Percentiles rank a stretch among this genome's conserved stretches.
Conservation (phyloP, 257 asterid genomes). For the Solanum medicagineum region DNA sequence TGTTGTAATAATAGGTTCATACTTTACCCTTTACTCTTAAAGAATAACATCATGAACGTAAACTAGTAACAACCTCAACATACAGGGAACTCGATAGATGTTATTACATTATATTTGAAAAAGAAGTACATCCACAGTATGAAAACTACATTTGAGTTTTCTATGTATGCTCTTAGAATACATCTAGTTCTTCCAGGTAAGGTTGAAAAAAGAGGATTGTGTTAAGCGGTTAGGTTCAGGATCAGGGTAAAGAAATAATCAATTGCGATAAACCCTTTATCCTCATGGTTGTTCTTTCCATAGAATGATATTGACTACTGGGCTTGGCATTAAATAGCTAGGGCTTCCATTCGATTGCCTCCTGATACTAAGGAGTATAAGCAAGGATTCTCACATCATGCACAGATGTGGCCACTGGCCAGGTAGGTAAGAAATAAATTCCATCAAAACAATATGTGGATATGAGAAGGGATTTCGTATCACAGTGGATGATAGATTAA, state of each 20-base stretch:
- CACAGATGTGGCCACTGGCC: background rate
- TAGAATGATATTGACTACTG: background rate
- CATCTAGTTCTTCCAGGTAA: background rate
- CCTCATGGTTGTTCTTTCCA: background rate
- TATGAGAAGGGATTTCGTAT: background rate
- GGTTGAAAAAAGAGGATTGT: background rate
- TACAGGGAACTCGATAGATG: background rate
- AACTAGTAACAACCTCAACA: background rate
- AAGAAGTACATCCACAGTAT: background rate
- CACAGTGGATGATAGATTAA: background rate
- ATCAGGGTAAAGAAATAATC: background rate
- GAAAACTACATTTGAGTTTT: background rate
- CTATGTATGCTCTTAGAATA: background rate
- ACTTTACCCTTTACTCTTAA: background rate
- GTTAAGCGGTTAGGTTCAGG: background rate
- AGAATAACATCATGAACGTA: background rate
- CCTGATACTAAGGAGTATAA: background rate
- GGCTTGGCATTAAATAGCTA: background rate
- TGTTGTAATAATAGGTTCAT: background rate
- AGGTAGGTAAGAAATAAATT: background rate
- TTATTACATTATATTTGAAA: background rate
- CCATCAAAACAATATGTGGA: background rate
- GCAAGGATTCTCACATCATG: background rate
- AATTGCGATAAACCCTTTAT: background rate
- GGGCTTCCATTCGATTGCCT: background rate